Base-by-base conservation (phyloP, 1,139 yeast genomes). In the Torulaspora pretoriensis region DNA sequence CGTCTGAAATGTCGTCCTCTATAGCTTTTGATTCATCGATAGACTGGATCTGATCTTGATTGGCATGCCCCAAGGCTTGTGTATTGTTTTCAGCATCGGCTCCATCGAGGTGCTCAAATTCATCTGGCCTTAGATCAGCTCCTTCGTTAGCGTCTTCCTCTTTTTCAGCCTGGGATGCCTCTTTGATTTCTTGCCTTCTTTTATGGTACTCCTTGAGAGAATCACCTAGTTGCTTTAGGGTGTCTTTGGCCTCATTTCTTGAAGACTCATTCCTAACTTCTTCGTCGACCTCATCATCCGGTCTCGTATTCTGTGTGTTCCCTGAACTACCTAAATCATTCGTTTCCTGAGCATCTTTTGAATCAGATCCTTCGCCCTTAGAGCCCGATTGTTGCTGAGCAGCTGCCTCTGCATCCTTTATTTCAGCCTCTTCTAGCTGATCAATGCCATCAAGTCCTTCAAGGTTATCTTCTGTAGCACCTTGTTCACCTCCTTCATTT, bases 11-110 rank as follows among this genome's bases (percentile, higher is more conserved):
- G 17, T 78, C 85, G 51, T 83, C 90, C 46, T 89, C 96, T 55
- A 90, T 86, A 0, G 95, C 96, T 78, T 78, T 83, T 12, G 81
- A 83, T 40, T 90, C 96, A 60, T 90, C 84, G 47, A 89, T 76
- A 0, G 80, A 67, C 60, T 87, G 94, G 31, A 78, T 71, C 59
- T 87, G 89, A 40, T 89, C 96, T 56, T 81, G 78, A 46, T 81
- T 78, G 5, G 96, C 96, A 36, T 94, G 81, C 19, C 97, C 98
- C 46, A 92, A 69, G 0, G 97, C 98, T 65, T 94, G 97, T 0
- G 96, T 85, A 46, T 86, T 92, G 32, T 65, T 67, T 35, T 83
- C 80, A 6, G 88, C 77, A 53, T 81, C 81, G 38, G 84, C 89
- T 35, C 95, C 96, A 38, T 87, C 92, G 45, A 88, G 75, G 62